A percentile compares a stretch with the other conserved stretches of the same genome.
phyloP scores from a whole-genome alignment of 1,284 basidiomycete genomes.

The Malassezia cuniculi region DNA sequence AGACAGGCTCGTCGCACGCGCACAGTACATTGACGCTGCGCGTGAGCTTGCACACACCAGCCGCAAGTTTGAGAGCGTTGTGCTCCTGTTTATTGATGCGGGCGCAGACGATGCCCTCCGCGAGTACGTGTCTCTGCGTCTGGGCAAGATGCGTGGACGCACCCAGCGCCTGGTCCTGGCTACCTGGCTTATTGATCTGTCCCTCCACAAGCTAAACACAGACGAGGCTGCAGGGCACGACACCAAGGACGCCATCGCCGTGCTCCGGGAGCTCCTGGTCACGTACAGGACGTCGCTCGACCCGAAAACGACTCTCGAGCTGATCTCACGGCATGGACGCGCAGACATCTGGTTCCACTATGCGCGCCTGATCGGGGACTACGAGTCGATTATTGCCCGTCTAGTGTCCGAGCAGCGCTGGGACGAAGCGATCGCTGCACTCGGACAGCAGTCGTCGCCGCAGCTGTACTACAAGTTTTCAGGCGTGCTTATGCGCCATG shows the following conservation, averaged over 20 bases:
- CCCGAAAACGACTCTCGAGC: slow-evolving; percentile 69
- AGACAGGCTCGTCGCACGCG: slow-evolving; percentile 65
- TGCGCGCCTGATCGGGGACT: slow-evolving; percentile 69
- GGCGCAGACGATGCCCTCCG: slow-evolving; percentile 83
- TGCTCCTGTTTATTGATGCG: slow-evolving; percentile 75
- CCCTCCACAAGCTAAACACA: slow-evolving; percentile 88
- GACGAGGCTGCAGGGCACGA: slow-evolving; percentile 58
- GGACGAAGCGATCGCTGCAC: slow-evolving; percentile 72
- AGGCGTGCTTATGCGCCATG: slow-evolving; percentile 69
- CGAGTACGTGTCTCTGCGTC: slow-evolving; percentile 72
- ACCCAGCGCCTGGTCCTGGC: slow-evolving; percentile 87
- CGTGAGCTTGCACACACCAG: slow-evolving; percentile 64
- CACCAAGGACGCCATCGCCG: slow-evolving; percentile 43
- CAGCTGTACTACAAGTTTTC: slow-evolving; percentile 89
- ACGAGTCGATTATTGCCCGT: slow-evolving; percentile 74
- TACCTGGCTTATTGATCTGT: slow-evolving; percentile 96
- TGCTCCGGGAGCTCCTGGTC: background rate
- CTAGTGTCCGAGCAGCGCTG: slow-evolving; percentile 85
- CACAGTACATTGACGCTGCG: slow-evolving; percentile 76
- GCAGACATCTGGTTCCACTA: slow-evolving; percentile 84
- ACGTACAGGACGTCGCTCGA: slow-evolving; percentile 62
- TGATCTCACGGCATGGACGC: slow-evolving; percentile 82
- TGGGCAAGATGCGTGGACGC: slow-evolving; percentile 58
- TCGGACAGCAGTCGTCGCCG: slow-evolving; percentile 61
- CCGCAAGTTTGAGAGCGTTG: slow-evolving; percentile 77